phyloP scores from a whole-genome alignment of 2,329 filamentous ascomycete species.

The Aspergillus ochraceus region DNA sequence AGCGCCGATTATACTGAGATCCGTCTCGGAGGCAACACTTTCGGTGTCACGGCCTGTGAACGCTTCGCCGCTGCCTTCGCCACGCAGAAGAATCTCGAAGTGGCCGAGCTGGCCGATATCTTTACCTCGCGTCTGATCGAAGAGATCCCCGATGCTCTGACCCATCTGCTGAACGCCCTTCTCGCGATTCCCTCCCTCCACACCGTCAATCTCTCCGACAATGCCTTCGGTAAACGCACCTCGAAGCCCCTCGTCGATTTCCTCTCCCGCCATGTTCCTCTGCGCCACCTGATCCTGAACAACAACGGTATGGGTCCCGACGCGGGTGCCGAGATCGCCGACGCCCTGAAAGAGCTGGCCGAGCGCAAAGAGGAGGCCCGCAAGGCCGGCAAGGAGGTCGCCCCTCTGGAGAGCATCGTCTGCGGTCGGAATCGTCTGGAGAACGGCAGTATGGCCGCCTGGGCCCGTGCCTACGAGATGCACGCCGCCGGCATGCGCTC shows the following conservation, averaged over 20 bases:
- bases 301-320: conserved; percentile 96
- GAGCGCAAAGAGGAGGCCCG: conserved; percentile 75
- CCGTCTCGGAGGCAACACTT: conserved; percentile 83
- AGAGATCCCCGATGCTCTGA: conserved; percentile 90
- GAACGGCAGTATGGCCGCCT: conserved; percentile 93
- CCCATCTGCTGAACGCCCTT: conserved; percentile 79
- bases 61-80: conserved; percentile 79
- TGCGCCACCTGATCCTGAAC: conserved; percentile 93
- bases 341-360: conserved; percentile 80
- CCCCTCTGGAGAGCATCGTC: conserved; percentile 90
- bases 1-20: conserved; percentile 76
- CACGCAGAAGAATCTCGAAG: conserved; percentile 77
- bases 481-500: conserved; percentile 75
- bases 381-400: conserved; percentile 64
- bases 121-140: conserved; percentile 91
- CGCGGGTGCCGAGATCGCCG: conserved; percentile 83
- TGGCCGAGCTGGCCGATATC: conserved; percentile 92
- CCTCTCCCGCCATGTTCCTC: conserved; percentile 80
- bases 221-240: conserved; percentile 95
- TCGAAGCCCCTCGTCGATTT: conserved; percentile 91
- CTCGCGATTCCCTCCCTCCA: conserved; percentile 82
- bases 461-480: conserved; percentile 83
- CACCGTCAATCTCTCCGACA: conserved; percentile 95
- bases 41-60: conserved; percentile 85
- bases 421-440: conserved; percentile 95